Evolutionary conservation across 345 rosid species (phyloP).

Genomic region (Psidium friedrichsthalianum): DNA sequence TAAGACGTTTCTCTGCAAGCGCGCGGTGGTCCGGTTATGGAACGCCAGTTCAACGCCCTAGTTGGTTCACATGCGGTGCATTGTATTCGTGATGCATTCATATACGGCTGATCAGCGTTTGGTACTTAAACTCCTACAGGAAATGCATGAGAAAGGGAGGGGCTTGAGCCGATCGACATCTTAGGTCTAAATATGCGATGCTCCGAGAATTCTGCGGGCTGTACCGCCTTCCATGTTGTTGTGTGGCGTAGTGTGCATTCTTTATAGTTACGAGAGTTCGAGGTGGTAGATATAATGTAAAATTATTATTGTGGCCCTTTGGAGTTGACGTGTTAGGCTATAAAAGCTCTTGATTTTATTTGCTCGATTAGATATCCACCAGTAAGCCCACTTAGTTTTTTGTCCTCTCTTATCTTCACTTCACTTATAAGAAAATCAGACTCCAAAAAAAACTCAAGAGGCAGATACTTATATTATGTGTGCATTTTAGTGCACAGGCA

Average conservation of each 20-base stretch:
- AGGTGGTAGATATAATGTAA: neutral
- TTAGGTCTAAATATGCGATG: neutral
- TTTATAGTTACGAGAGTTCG: too few relatives aligned
- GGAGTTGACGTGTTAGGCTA: neutral
- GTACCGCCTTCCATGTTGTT: neutral
- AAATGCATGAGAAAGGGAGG: neutral
- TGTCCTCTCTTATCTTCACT: neutral
- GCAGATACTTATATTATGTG: too few relatives aligned
- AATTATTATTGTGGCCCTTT: neutral
- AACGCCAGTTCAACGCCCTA: slow-evolving; percentile 20
- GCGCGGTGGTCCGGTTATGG: slow-evolving; percentile 29
- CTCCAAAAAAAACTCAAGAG: neutral
- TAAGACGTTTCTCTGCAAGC: too few relatives aligned
- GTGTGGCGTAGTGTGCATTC: too few relatives aligned
- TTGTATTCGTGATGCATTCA: neutral
- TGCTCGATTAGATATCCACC: neutral
- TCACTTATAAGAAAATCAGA: neutral
- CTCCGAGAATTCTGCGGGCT: neutral
- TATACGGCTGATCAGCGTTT: neutral
- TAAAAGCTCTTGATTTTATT: neutral
- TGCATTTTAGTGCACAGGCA: too few relatives aligned
- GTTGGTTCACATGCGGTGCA: neutral
- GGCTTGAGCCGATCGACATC: neutral
- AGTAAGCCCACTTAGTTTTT: neutral
- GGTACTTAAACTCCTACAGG: neutral